Evolutionary conservation across 2,329 filamentous ascomycete species (phyloP).

Genomic region (Blumeria graminis): DNA sequence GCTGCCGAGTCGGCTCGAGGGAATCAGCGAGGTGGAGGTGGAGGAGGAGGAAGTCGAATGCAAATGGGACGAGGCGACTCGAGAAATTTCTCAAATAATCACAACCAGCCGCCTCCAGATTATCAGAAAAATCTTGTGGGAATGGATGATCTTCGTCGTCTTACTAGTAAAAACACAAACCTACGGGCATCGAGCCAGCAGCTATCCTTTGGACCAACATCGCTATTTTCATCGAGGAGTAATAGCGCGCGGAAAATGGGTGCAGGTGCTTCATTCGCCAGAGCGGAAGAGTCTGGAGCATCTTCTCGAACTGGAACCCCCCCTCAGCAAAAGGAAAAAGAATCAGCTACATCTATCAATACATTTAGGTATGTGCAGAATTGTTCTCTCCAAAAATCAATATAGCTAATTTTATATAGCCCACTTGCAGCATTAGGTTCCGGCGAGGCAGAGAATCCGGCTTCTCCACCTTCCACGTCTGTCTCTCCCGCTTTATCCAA

Average conservation of each 20-base stretch:
- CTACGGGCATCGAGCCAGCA: slow-evolving; percentile 32
- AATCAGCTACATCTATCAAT: slow-evolving; percentile 51
- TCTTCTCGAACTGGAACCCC: slow-evolving; percentile 82
- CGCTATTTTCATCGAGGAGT: slow-evolving; percentile 71
- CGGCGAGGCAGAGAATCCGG: slow-evolving; percentile 32
- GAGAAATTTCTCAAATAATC: slow-evolving; percentile 54
- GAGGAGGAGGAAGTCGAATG: slow-evolving; percentile 40
- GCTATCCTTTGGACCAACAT: slow-evolving; percentile 50
- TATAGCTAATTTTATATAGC: slow-evolving; percentile 18
- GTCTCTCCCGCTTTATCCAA: slow-evolving; percentile 43
- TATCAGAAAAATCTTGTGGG: slow-evolving; percentile 59
- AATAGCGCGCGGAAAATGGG: slow-evolving; percentile 70
- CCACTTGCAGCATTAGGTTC: slow-evolving; percentile 25
- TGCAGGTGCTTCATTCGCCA: slow-evolving; percentile 45
- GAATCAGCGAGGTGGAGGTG: slow-evolving; percentile 37
- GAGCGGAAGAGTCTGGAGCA: slow-evolving; percentile 63
- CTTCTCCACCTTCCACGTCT: slow-evolving; percentile 45
- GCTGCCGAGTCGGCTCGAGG: slow-evolving; percentile 44
- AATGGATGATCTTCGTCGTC: slow-evolving; percentile 72
- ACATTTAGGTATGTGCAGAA: slow-evolving; percentile 58
- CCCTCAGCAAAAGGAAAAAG: slow-evolving; percentile 40
- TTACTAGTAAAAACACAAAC: slow-evolving; percentile 40
- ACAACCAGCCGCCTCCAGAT: slow-evolving; percentile 47
- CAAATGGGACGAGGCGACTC: slow-evolving; percentile 65
- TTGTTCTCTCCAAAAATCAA: not conserved